phyloP scores from a whole-genome alignment of 2,329 filamentous ascomycete species.

The Pleomassaria siparia region DNA sequence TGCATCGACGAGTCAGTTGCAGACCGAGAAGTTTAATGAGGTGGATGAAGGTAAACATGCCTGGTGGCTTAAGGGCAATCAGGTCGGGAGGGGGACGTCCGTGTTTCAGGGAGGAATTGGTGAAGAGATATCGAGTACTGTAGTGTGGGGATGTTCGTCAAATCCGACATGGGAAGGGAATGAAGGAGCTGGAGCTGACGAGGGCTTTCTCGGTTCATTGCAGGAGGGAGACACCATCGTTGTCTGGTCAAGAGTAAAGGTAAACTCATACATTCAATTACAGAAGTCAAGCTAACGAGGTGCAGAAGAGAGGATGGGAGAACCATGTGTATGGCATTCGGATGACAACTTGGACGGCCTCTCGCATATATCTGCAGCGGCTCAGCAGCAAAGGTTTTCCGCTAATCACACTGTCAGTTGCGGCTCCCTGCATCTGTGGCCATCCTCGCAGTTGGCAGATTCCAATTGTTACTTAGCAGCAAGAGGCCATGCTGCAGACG shows the following conservation, averaged over 20 bases:
- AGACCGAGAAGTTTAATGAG: slow-evolving; percentile 8
- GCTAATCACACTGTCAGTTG: no score
- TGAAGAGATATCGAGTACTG: slow-evolving; percentile 16
- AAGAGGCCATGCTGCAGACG: no score
- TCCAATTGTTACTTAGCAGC: no score
- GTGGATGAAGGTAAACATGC: slow-evolving; percentile 21
- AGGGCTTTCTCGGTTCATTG: slow-evolving; percentile 29
- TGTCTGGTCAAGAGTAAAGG: slow-evolving; percentile 39
- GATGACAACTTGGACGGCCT: slow-evolving; percentile 2
- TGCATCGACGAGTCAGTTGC: no score
- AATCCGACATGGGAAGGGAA: slow-evolving; percentile 15
- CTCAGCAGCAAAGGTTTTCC: no score
- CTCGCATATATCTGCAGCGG: no score
- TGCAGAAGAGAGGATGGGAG: slow-evolving; percentile 5
- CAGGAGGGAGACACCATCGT: slow-evolving; percentile 29
- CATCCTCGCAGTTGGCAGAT: no score
- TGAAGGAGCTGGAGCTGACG: slow-evolving; percentile 27
- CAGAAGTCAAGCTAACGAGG: neutral
- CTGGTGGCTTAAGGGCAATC: slow-evolving; percentile 39
- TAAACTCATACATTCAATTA: slow-evolving; percentile 10
- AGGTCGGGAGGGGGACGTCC: slow-evolving; percentile 18
- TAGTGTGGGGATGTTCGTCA: slow-evolving; percentile 21
- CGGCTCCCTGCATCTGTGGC: no score
- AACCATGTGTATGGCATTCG: slow-evolving; percentile 6
- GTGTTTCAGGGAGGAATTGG: neutral